Evolutionary conservation across 163 green algal species (phyloP).

Genomic region (Scenedesmus sp.): DNA sequence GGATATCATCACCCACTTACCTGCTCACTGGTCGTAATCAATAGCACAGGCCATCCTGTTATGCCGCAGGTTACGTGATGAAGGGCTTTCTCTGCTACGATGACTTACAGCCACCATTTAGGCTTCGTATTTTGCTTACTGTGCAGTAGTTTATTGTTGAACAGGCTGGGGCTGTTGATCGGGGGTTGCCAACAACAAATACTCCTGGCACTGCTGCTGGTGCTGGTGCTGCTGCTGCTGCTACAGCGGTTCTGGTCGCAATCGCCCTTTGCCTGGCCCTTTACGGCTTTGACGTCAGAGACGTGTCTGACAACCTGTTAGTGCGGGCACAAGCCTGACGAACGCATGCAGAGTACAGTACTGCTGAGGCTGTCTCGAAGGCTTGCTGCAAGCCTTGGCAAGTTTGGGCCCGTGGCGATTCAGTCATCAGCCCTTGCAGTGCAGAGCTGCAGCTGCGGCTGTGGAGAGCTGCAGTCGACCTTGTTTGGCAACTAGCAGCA

Average conservation of each 20-base stretch:
- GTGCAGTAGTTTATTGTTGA: not conserved
- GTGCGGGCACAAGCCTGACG: too few species aligned
- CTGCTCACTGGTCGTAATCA: too few species aligned
- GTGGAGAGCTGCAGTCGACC: too few species aligned
- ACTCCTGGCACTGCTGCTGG: not conserved
- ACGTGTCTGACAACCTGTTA: too few species aligned
- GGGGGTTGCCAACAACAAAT: not conserved
- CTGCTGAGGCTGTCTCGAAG: not conserved
- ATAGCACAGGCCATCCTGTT: not conserved
- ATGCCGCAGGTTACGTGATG: slow-evolving; percentile 9
- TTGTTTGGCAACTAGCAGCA: too few species aligned
- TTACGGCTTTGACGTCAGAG: too few species aligned
- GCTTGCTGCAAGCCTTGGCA: too few species aligned
- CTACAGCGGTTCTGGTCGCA: not conserved
- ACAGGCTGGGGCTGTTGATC: not conserved
- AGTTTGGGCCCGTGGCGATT: too few species aligned
- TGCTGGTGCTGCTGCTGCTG: slow-evolving; percentile 7
- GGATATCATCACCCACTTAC: too few species aligned
- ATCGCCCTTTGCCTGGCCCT: not conserved
- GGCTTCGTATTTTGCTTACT: not conserved
- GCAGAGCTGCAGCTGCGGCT: too few species aligned
- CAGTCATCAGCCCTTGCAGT: too few species aligned
- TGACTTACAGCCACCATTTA: not conserved
- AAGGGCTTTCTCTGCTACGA: not conserved
- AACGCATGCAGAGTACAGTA: too few species aligned